Conservation (phyloP, 176 grass and related monocot species). For the Chrysopogon serrulatus region DNA sequence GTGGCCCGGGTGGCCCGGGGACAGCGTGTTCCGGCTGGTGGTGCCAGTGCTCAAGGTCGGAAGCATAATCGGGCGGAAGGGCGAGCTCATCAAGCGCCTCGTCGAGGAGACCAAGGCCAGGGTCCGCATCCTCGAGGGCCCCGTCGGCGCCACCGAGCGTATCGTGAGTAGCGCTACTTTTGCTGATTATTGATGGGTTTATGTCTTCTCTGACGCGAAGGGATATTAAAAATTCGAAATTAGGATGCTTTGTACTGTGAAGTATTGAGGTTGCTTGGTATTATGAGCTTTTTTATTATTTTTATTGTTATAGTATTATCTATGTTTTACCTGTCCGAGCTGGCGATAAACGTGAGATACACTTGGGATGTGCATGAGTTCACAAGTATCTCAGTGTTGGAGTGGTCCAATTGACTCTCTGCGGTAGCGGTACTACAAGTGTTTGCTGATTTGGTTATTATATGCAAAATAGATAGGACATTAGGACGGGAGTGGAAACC, state of each 20-base stretch:
- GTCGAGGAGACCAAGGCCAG: conserved; percentile 91
- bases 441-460: neutral
- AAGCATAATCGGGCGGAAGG: conserved; percentile 93
- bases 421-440: neutral
- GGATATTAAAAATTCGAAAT: neutral
- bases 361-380: neutral
- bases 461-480: neutral
- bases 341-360: neutral
- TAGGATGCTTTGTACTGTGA: neutral
- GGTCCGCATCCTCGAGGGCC: conserved; percentile 75
- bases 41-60: conserved; percentile 84
- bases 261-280: neutral
- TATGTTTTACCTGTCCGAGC: neutral
- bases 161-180: conserved; percentile 53
- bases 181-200: neutral
- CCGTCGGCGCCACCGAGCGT: conserved; percentile 73
- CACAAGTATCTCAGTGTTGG: neutral
- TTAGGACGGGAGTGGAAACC: neutral
- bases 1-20: conserved; percentile 96
- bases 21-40: conserved; percentile 77
- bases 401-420: neutral
- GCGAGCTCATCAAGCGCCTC: conserved; percentile 87
- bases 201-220: neutral
- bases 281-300: neutral
- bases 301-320: neutral